These are phyloP conservation scores for Datisca glomerata DNA, from an alignment of 306 rosid species.

Conservation along the genomic window DNA sequence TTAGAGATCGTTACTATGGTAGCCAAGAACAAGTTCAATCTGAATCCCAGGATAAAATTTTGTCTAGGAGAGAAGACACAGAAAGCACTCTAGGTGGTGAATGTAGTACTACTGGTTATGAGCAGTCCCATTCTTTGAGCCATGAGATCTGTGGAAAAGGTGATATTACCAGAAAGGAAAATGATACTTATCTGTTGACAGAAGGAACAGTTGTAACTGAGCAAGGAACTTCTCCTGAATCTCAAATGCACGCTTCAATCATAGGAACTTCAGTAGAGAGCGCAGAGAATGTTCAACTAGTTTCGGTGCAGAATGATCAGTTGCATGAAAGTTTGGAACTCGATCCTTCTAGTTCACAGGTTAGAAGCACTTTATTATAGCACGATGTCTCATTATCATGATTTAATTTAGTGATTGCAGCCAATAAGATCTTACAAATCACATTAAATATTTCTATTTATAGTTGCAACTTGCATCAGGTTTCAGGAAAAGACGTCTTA, in stretches of 20 bases:
- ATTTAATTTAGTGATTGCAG: constrained; percentile 6
- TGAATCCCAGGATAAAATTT: constrained; percentile 20
- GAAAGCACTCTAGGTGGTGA: constrained; percentile 1
- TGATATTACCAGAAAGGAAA: no score
- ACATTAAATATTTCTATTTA: not conserved
- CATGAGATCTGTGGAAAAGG: no score
- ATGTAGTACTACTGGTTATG: constrained; percentile 1
- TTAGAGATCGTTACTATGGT: constrained; percentile 22
- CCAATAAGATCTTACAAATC: constrained; percentile 9
- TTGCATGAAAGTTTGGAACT: constrained; percentile 13
- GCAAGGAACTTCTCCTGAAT: constrained; percentile 22
- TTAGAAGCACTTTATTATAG: constrained; percentile 13
- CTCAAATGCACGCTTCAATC: constrained; percentile 16
- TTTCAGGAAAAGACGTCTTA: constrained; percentile 14
- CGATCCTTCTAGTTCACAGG: constrained; percentile 30
- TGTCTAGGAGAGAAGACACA: constrained; percentile 2
- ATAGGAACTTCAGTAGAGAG: constrained; percentile 17
- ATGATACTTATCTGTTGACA: no score
- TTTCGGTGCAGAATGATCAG: constrained; percentile 16
- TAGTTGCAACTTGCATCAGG: constrained; percentile 19
- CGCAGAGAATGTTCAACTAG: constrained; percentile 10
- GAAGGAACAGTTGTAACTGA: constrained; percentile 7
- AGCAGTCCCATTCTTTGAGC: constrained; percentile 5
- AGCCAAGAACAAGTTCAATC: constrained; percentile 18
- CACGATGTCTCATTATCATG: constrained; percentile 5